These are phyloP conservation scores for Diutina ranongensis DNA, from an alignment of 1,139 yeast genomes.

Conservation along the genomic window DNA sequence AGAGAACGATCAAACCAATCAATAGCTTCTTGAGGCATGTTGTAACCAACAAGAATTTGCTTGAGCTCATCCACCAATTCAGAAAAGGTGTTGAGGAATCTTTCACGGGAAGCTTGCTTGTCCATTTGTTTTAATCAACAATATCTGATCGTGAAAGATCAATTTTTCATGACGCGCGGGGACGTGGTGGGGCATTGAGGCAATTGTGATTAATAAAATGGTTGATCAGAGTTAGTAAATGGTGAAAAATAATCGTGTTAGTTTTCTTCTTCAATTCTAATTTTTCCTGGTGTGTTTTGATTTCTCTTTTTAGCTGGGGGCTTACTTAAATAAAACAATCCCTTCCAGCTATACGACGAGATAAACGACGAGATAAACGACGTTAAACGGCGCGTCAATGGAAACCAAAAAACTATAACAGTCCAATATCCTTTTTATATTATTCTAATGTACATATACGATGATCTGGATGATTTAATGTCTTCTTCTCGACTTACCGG, in stretches of 20 bases:
- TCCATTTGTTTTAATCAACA: slow-evolving; percentile 15
- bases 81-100: slow-evolving; percentile 69
- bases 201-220: not conserved
- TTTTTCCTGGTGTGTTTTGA: no score
- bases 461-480: not conserved
- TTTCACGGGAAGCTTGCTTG: slow-evolving; percentile 36
- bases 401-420: no score
- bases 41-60: slow-evolving; percentile 50
- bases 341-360: no score
- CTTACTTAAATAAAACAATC: no score
- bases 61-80: slow-evolving; percentile 67
- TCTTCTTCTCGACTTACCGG: slow-evolving; percentile 6
- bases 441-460: not conserved
- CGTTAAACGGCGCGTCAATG: no score
- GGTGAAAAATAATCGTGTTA: no score
- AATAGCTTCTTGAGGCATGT: slow-evolving; percentile 79
- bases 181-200: not conserved
- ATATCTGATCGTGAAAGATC: not conserved
- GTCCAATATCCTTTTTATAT: no score
- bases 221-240: no score
- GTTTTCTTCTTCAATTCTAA: no score
- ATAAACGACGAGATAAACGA: no score
- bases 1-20: slow-evolving; percentile 73
- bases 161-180: not conserved
- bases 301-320: no score